Base-by-base conservation (phyloP, 805 yeast genomes). In the Komagataella mondaviorum region DNA sequence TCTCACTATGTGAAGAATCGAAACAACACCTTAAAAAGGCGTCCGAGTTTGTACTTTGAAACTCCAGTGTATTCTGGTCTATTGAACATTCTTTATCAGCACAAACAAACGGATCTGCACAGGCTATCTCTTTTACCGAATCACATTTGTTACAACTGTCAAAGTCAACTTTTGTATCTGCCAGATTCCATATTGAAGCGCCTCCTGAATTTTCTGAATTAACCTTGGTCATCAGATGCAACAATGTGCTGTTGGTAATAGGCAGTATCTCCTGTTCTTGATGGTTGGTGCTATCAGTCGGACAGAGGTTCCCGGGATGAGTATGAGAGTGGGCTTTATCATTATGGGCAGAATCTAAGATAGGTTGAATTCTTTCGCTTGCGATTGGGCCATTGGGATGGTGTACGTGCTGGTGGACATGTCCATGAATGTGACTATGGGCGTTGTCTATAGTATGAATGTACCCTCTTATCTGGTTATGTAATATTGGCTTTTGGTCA, bases 401-500 rank as follows among this genome's bases (percentile, higher is more conserved):
- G 48, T 46, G 48, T 6, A 17, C 36, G 44, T 53, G 55, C 45
- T 49, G 48, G 39, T 53, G 55, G 10, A 51, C 50, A 20, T 53
- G 55, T 6, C 55, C 55, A 48, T 53, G 55, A n/a, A 51, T 51
- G 39, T 53, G 55, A 10, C 51, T 23, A 48, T 53, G 55, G 20
- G 23, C 39, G 10, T 48, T 49, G 39, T 52, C 55, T 36, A 23
- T 51, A 4, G 52, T 52, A 44, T 30, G 39, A 14, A 30, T 30
- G 39, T 30, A 30, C 39, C 39, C 39, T 30, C 39, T 30, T 30
- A 30, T 30, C 39, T 30, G 39, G 39, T 30, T 30, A 14, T 30
- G 39, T 30, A 30, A 30, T 30, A 30, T 30, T 8, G 39, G 39
- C 39, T 30, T 30, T 30, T 30, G 39, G 14, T 30, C n/a, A 30